These are phyloP conservation scores for Penicillium verrucosum DNA, from an alignment of 2,329 filamentous ascomycete species.

Conservation along the genomic window DNA sequence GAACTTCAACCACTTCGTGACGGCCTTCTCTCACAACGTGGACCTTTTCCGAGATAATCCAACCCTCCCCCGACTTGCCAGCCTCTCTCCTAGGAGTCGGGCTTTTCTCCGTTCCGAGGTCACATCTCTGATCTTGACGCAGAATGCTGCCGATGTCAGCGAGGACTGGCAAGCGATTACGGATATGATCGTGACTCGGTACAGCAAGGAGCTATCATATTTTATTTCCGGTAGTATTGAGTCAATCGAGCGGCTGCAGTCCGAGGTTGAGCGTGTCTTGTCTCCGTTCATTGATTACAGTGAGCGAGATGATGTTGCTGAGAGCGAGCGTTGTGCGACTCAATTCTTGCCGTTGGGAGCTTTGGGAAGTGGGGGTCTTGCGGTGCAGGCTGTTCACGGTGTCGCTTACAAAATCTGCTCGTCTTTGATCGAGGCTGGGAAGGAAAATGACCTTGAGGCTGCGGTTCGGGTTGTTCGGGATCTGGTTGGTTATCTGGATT, in stretches of 20 bases:
- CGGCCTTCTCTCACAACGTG: conserved; percentile 44
- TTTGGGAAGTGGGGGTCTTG: conserved; percentile 14
- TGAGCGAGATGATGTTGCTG: conserved; percentile 24
- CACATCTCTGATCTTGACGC: conserved; percentile 38
- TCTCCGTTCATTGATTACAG: conserved; percentile 37
- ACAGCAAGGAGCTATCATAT: conserved; percentile 53
- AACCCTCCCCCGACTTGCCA: conserved; percentile 41
- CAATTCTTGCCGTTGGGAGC: conserved; percentile 33
- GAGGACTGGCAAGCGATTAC: conserved; percentile 65
- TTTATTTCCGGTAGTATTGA: conserved; percentile 29
- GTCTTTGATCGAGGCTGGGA: conserved; percentile 26
- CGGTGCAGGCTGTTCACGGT: conserved; percentile 28
- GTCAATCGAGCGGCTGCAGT: conserved; percentile 23
- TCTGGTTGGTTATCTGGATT: conserved; percentile 53
- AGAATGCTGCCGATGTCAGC: conserved; percentile 25
- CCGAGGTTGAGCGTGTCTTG: conserved; percentile 30
- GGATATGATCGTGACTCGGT: conserved; percentile 65
- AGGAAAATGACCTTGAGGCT: conserved; percentile 17
- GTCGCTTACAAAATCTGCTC: conserved; percentile 35
- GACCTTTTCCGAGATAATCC: conserved; percentile 40
- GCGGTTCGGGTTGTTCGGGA: conserved; percentile 35
- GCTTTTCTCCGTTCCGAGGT: conserved; percentile 45
- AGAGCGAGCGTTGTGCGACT: conserved; percentile 32
- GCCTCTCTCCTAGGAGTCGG: conserved; percentile 32
- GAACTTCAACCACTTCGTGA: conserved; percentile 51